Evolutionary conservation across 495 filamentous ascomycete genomes (phyloP).

Genomic region (Amphirosellinia nigrospora): DNA sequence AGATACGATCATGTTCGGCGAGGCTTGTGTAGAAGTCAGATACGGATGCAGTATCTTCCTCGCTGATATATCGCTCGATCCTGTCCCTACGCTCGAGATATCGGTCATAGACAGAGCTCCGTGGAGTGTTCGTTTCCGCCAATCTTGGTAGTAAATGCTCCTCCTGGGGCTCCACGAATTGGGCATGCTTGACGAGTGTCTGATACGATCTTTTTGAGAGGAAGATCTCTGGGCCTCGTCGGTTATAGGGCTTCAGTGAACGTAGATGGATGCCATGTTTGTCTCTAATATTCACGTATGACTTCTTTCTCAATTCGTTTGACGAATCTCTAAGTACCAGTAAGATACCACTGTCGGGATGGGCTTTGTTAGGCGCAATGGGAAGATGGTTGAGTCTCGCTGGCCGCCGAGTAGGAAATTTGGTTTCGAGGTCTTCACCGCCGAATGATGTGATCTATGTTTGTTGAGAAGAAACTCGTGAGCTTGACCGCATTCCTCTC

Average conservation of each 20-base stretch:
- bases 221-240: conserved; percentile 25
- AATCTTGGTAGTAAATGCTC: neutral
- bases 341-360: conserved; percentile 41
- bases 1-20: neutral
- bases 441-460: conserved; percentile 42
- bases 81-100: neutral
- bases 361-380: conserved; percentile 33
- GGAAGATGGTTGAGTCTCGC: conserved; percentile 36
- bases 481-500: neutral
- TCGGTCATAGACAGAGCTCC: neutral
- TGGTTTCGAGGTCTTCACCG: conserved; percentile 31
- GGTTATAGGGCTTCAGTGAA: conserved; percentile 26
- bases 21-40: neutral
- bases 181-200: neutral
- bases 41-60: neutral
- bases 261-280: conserved; percentile 18
- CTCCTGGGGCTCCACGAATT: neutral
- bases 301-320: conserved; percentile 31
- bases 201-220: conserved; percentile 26
- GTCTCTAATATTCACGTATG: conserved; percentile 32
- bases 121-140: neutral
- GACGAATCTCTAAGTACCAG: conserved; percentile 30
- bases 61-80: neutral
- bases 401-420: conserved; percentile 18
- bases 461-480: neutral